Conservation (phyloP, 108 stramenopile species). For the Discostella stelligeroides region DNA sequence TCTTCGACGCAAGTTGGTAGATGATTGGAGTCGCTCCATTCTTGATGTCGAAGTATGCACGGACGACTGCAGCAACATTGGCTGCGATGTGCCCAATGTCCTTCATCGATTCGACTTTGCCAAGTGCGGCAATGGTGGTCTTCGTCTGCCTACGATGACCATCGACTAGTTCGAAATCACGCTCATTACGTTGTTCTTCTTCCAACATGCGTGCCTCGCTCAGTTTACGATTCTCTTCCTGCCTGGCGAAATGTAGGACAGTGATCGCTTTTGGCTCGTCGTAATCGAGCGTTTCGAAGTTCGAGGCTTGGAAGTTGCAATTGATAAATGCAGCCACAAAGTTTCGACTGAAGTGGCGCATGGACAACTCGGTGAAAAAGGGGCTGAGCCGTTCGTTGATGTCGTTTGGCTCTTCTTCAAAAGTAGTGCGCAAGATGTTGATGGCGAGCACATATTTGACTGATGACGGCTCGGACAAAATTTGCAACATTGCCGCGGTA, state of each 20-base stretch:
- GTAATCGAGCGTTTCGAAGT: neutral
- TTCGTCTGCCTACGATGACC: too few relatives aligned
- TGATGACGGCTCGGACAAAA: neutral
- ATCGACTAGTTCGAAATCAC: neutral
- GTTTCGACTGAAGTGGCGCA: neutral
- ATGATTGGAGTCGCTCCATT: too few relatives aligned
- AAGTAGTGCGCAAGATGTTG: neutral
- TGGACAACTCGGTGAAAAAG: neutral
- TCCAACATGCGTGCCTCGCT: neutral
- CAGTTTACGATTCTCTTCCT: neutral
- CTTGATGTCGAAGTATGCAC: neutral
- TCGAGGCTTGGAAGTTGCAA: neutral
- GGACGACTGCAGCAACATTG: neutral
- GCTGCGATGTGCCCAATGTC: neutral
- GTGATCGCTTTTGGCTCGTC: neutral
- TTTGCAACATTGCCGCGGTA: neutral
- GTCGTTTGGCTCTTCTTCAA: too few relatives aligned
- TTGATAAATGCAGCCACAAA: neutral
- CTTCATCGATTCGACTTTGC: constrained; percentile 1
- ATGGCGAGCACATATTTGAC: neutral
- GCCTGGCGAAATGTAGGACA: neutral
- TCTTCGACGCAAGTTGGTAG: too few relatives aligned
- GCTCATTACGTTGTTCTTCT: neutral
- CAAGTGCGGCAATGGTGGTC: too few relatives aligned
- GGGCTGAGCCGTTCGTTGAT: neutral